Percentiles rank a stretch among this genome's conserved stretches.
Conservation (phyloP, 129 eudicot genomes). For the Artemisia annua region DNA sequence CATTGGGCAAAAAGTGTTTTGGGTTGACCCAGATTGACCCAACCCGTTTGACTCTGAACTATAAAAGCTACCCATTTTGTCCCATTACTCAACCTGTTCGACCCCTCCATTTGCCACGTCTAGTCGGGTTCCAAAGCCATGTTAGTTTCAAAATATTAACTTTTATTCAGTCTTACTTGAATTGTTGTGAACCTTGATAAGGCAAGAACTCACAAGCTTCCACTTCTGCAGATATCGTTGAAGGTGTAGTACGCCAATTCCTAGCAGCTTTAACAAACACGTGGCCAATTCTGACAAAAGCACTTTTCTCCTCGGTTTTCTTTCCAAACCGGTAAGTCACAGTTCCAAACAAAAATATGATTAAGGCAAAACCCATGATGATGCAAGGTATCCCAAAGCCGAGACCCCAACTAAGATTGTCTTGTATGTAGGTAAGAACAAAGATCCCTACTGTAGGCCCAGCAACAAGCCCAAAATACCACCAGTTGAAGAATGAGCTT, state of each 20-base stretch:
- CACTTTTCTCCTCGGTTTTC: constrained; percentile 34
- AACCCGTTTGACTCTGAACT: no score
- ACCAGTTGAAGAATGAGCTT: constrained; percentile 78
- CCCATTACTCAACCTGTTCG: no score
- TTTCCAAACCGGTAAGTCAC: constrained; percentile 41
- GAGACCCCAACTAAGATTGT: constrained; percentile 59
- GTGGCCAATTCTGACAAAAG: constrained; percentile 37
- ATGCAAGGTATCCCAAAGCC: constrained; percentile 74
- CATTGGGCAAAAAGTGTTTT: no score
- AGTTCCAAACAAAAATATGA: constrained; percentile 49
- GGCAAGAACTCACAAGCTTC: constrained; percentile 35
- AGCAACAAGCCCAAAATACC: constrained; percentile 45
- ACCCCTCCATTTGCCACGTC: no score
- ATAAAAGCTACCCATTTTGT: no score
- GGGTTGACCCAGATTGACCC: no score
- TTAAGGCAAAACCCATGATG: constrained; percentile 44
- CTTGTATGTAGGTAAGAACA: constrained; percentile 56
- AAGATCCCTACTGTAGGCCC: constrained; percentile 38
- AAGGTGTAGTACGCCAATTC: constrained; percentile 33
- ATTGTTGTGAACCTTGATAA: constrained; percentile 34
- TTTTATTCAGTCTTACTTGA: constrained; percentile 32
- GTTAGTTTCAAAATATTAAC: not conserved
- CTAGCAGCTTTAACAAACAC: constrained; percentile 41
- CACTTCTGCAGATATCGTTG: constrained; percentile 19
- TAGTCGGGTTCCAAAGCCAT: no score